These are phyloP conservation scores for Teunomyces pallodes DNA, from an alignment of 805 yeast species.

Conservation along the genomic window DNA sequence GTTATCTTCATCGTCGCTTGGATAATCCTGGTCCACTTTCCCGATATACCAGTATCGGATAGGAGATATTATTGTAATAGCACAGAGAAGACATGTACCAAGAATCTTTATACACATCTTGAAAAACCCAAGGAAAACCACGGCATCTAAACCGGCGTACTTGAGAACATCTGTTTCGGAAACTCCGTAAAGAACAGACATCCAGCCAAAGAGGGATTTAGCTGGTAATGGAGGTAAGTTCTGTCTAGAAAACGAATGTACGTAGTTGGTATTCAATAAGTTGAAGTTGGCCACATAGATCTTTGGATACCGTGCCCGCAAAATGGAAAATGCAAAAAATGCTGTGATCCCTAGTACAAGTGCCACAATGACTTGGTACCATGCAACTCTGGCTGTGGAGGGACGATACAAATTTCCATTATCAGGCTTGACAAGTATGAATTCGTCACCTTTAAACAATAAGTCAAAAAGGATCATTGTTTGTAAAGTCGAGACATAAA, in stretches of 20 bases:
- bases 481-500: not conserved
- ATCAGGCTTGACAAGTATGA: not conserved
- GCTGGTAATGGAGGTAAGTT: conserved; percentile 60
- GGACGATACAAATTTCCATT: conserved; percentile 7
- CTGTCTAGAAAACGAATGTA: conserved; percentile 43
- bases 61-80: conserved; percentile 78
- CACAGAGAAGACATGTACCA: conserved; percentile 62
- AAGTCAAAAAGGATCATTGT: not conserved
- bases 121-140: conserved; percentile 86
- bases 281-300: conserved; percentile 78
- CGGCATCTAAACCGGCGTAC: conserved; percentile 92
- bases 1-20: conserved; percentile 19
- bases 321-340: conserved; percentile 62
- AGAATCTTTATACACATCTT: conserved; percentile 78
- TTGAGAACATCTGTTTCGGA: conserved; percentile 77
- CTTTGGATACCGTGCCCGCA: conserved; percentile 73
- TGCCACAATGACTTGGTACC: conserved; percentile 76
- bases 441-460: not conserved
- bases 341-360: conserved; percentile 65
- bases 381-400: conserved; percentile 54
- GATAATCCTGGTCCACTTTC: conserved; percentile 49
- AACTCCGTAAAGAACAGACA: conserved; percentile 60
- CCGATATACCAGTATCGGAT: conserved; percentile 83
- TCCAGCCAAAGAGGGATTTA: conserved; percentile 74
- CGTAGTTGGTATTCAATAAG: conserved; percentile 40